Percentiles rank a stretch among this genome's conserved stretches.
Conservation (phyloP, 768 basidiomycete species). For the Kwoniella europaea region DNA sequence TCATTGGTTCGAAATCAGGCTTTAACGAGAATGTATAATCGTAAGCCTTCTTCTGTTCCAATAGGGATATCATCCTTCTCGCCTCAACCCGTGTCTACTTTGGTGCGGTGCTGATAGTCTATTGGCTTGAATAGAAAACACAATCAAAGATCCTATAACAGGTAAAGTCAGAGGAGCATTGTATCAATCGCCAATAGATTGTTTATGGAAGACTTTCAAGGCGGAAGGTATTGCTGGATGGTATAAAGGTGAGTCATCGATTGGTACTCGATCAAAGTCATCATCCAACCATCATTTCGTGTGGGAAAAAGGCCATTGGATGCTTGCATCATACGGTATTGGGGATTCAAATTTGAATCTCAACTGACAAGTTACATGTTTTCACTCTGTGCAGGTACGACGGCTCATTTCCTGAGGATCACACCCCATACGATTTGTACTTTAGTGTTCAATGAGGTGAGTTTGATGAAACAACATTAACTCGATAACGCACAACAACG, state of each 20-base stretch:
- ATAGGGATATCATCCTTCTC: too few species aligned
- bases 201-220: conserved; percentile 92
- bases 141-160: conserved; percentile 55
- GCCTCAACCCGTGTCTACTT: neutral
- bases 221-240: conserved; percentile 88
- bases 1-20: conserved; percentile 62
- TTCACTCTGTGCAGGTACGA: conserved; percentile 67
- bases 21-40: conserved; percentile 94
- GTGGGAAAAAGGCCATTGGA: too few species aligned
- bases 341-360: neutral
- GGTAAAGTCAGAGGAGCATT: conserved; percentile 66
- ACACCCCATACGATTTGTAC: conserved; percentile 91
- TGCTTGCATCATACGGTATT: too few species aligned
- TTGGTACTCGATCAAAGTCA: neutral
- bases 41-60: conserved; percentile 25
- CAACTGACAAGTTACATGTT: neutral
- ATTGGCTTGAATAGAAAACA: conserved; percentile 44
- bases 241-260: conserved; percentile 76
- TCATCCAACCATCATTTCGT: too few species aligned
- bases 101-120: neutral
- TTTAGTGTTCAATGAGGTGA: conserved; percentile 73
- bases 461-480: conserved; percentile 1
- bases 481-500: neutral
- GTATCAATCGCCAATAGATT: conserved; percentile 92
- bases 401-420: conserved; percentile 90